phyloP scores from a whole-genome alignment of 345 rosid genomes.

The Citrus inodora region DNA sequence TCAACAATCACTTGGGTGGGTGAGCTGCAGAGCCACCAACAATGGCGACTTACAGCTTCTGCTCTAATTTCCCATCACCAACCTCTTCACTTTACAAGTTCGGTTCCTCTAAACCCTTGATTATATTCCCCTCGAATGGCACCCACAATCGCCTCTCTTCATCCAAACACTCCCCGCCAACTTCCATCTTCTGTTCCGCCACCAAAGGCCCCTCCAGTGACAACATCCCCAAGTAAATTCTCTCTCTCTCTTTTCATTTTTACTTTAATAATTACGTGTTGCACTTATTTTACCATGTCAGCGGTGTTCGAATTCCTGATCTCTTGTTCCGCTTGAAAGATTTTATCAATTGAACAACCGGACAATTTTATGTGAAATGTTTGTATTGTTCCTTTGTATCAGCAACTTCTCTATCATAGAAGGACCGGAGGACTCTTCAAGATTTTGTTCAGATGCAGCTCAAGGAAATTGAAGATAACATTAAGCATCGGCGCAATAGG shows the following conservation, averaged over 20 bases:
- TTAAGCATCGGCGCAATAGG: constrained; percentile 83
- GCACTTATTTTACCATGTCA: too few species aligned
- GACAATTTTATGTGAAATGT: background rate
- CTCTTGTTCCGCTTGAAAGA: background rate
- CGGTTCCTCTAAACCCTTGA: constrained; percentile 23
- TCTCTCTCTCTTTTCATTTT: background rate
- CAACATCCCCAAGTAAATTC: constrained; percentile 44
- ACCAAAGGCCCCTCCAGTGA: constrained; percentile 40
- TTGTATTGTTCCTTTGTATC: constrained; percentile 10
- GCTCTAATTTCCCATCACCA: constrained; percentile 21
- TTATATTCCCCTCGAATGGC: constrained; percentile 21
- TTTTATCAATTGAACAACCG: too few species aligned
- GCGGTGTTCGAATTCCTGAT: background rate
- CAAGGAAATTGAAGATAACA: constrained; percentile 79
- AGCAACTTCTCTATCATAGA: constrained; percentile 93
- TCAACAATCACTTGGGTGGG: too few species aligned
- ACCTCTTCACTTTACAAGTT: constrained; percentile 20
- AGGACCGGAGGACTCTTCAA: constrained; percentile 86
- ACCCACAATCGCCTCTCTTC: constrained; percentile 16
- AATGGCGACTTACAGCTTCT: constrained; percentile 32
- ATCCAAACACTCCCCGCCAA: constrained; percentile 17
- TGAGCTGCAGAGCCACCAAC: background rate
- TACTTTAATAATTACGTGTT: background rate
- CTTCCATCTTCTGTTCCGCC: constrained; percentile 30
- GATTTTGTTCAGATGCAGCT: constrained; percentile 87